A percentile compares a stretch with the other conserved stretches of the same genome.
Conservation (phyloP, 306 rosid genomes). For the Erythrophleum fordii region DNA sequence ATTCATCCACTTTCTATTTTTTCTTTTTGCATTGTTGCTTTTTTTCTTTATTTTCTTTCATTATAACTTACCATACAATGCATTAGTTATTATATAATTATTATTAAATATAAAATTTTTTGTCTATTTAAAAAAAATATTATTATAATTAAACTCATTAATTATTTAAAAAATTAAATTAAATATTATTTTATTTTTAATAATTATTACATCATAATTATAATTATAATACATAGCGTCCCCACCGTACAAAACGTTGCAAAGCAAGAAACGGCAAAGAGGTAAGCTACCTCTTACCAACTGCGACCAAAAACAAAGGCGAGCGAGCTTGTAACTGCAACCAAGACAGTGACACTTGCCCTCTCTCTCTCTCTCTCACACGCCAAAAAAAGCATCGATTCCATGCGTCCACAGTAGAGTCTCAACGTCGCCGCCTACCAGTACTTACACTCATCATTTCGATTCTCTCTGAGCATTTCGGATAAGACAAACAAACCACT, state of each 20-base stretch:
- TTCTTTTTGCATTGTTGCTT: no score
- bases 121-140: no score
- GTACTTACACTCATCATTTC: neutral
- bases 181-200: no score
- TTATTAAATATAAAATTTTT: no score
- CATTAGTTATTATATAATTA: no score
- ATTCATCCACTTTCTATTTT: no score
- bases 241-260: neutral
- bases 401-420: slow-evolving; percentile 11
- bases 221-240: no score
- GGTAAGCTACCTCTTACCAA: slow-evolving; percentile 44
- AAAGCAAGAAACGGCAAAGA: neutral
- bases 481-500: neutral
- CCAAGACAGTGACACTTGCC: neutral
- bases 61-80: no score
- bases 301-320: slow-evolving; percentile 36
- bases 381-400: neutral
- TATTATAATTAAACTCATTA: no score
- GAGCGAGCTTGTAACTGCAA: neutral
- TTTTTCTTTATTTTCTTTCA: no score
- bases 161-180: no score
- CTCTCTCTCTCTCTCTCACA: neutral
- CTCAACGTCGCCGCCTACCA: slow-evolving; percentile 43
- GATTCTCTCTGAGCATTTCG: neutral
- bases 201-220: no score